phyloP scores from a whole-genome alignment of 345 rosid species.

The Noccaea bulbosa region DNA sequence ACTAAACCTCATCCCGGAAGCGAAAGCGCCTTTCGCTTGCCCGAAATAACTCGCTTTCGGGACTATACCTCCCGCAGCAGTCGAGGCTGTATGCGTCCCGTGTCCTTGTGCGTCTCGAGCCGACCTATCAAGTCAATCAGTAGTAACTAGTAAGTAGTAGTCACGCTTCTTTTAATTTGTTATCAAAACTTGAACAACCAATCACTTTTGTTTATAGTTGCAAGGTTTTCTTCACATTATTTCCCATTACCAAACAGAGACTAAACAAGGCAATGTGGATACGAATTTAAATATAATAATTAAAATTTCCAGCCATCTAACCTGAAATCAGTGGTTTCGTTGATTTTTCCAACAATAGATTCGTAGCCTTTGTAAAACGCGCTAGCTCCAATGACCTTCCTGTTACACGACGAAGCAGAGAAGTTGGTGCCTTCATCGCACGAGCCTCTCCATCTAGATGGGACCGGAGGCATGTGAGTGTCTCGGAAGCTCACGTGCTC shows the following conservation, averaged over 20 bases:
- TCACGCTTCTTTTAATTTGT: conserved; percentile 3
- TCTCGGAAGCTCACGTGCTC: conserved; percentile 76
- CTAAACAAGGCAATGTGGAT: not conserved
- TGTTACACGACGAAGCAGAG: conserved; percentile 62
- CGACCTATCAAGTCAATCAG: conserved; percentile 35
- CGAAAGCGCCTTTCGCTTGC: conserved; percentile 57
- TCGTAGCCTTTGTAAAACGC: conserved; percentile 68
- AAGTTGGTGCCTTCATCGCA: conserved; percentile 73
- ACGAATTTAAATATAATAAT: not conserved
- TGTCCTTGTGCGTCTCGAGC: conserved; percentile 77
- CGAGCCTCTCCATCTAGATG: conserved; percentile 72
- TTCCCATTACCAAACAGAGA: not conserved
- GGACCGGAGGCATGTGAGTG: conserved; percentile 56
- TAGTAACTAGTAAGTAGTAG: too few relatives aligned
- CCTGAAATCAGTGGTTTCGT: conserved; percentile 57
- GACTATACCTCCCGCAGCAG: conserved; percentile 66
- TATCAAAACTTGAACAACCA: not conserved
- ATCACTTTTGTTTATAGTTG: not conserved
- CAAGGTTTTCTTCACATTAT: not conserved
- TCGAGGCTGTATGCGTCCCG: conserved; percentile 88
- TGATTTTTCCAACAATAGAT: conserved; percentile 51
- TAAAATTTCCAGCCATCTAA: not conserved
- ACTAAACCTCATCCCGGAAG: conserved; percentile 66
- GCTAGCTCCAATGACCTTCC: conserved; percentile 76
- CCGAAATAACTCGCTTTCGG: conserved; percentile 55